Conservation (phyloP, 768 basidiomycete genomes). For the Lactarius hengduanensis region DNA sequence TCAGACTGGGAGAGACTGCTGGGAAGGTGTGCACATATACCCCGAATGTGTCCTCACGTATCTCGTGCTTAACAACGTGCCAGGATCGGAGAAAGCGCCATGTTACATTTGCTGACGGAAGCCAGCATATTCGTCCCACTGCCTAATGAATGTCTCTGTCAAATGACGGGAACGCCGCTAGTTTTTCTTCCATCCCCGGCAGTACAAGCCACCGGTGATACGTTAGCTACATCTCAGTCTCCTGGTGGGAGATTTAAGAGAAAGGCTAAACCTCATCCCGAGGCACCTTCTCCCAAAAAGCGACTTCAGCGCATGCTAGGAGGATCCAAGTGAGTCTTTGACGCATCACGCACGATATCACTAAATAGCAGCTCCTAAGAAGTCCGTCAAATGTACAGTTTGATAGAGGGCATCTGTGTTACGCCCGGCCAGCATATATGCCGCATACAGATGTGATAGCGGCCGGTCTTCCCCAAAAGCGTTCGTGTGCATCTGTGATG, state of each 20-base stretch:
- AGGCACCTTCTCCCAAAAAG: constrained; percentile 12
- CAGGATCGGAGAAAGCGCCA: constrained; percentile 75
- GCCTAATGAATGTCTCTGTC: constrained; percentile 82
- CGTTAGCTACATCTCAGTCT: background rate
- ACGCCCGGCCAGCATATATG: constrained; percentile 55
- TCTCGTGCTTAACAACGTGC: constrained; percentile 9
- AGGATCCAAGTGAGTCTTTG: constrained; percentile 7
- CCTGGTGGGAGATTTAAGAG: constrained; percentile 17
- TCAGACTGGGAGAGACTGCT: constrained; percentile 67
- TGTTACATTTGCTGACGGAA: constrained; percentile 75
- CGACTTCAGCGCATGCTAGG: background rate
- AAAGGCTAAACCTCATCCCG: constrained; percentile 17
- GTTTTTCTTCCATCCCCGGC: constrained; percentile 41
- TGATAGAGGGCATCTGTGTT: constrained; percentile 61
- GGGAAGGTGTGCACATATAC: constrained; percentile 45
- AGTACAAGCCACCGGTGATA: background rate
- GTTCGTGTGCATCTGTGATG: constrained; percentile 42
- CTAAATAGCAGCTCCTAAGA: constrained; percentile 29
- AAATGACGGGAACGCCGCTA: constrained; percentile 74
- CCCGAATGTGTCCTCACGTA: background rate
- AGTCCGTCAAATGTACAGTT: constrained; percentile 54
- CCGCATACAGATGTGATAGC: constrained; percentile 49
- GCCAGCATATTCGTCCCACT: constrained; percentile 74
- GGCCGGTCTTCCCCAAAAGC: constrained; percentile 65
- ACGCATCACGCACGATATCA: background rate